Evolutionary conservation across 768 basidiomycete genomes (phyloP), one percentile per base, ranked within the genome.

Genomic region (Naganishia antarctica): DNA sequence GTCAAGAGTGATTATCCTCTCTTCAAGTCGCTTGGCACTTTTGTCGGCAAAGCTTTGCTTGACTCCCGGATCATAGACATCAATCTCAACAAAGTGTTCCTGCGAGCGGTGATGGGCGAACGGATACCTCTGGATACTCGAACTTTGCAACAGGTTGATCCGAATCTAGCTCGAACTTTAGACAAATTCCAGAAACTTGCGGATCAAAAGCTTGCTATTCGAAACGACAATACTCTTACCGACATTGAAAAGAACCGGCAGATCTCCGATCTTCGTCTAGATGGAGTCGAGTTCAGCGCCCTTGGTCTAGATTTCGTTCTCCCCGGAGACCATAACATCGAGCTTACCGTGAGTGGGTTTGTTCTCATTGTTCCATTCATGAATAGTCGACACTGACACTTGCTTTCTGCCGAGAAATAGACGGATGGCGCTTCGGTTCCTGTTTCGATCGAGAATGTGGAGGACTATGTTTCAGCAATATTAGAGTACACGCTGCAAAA

Each of bases 21-120:
- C 59, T 87, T 93, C 76, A 85, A 87, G 44, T 87, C 93, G 23
- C 86, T 98, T 49, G 96, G 96, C 3, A 90, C 94, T 77, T 97
- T 98, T 78, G 86, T 96, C 26, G 96, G 92, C 9, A 94, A 97
- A 79, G 92, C 94, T 3, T 86, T 98, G 83, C 81, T 98, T 46
- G 96, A 99, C 78, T 96, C 93, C 11, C 85, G 96, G 21, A 97
- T 98, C 73, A 94, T 98, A 78, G 96, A 98, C 76, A 81, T 98
- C 69, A 86, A 89, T 29, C 86, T 98, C 76, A 97, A 91, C 80
- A 91, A 89, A 76, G 80, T 94, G n/a, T 97, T 98, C 83, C 81
- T 98, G 68, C 91, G 90, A 76, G 83, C 90, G 58, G 83, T 93
- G 6, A 84, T 98, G 15, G 91, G 90, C 23, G 89, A 92, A 68